phyloP scores from a whole-genome alignment of 495 filamentous ascomycete genomes.

The Diplogelasinospora grovesii region DNA sequence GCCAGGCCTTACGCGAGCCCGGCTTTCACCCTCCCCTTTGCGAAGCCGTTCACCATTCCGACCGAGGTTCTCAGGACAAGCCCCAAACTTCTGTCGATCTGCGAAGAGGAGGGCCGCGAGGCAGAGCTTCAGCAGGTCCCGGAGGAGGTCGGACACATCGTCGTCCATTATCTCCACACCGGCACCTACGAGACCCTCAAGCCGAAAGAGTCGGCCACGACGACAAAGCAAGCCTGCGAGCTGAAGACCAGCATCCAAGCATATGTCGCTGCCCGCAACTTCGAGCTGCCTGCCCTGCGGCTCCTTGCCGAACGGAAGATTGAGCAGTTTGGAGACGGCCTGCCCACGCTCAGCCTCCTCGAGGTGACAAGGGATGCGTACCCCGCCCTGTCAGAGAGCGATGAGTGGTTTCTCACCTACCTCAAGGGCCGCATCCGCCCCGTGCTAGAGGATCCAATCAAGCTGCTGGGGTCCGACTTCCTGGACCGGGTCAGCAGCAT shows the following conservation, averaged over 20 bases:
- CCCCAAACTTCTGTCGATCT: conserved; percentile 27
- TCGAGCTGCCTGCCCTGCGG: conserved; percentile 29
- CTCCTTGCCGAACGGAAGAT: conserved; percentile 23
- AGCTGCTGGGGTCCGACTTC: conserved; percentile 20
- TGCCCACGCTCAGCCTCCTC: conserved; percentile 23
- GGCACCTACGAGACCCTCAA: conserved; percentile 27
- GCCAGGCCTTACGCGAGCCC: conserved; percentile 26
- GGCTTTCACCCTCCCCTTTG: conserved; percentile 24
- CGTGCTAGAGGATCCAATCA: conserved; percentile 23
- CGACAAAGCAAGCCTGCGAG: conserved; percentile 22
- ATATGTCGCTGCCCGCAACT: conserved; percentile 22
- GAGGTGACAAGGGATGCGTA: conserved; percentile 26
- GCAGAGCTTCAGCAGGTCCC: conserved; percentile 20
- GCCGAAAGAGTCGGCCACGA: conserved; percentile 16
- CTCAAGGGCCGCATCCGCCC: conserved; percentile 25
- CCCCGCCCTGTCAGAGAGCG: conserved; percentile 22
- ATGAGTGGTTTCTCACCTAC: conserved; percentile 28
- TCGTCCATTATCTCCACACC: conserved; percentile 31
- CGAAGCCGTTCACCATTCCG: conserved; percentile 25
- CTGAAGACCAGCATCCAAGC: conserved; percentile 27
- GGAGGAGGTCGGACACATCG: conserved; percentile 28
- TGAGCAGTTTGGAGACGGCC: conserved; percentile 21
- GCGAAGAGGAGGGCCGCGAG: conserved; percentile 21
- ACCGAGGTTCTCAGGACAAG: conserved; percentile 24
- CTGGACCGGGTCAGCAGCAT: conserved; percentile 28